A percentile compares a stretch with the other conserved stretches of the same genome.
Evolutionary conservation across 306 rosid genomes (phyloP).

Genomic region (Cotoneaster glaucophyllus): DNA sequence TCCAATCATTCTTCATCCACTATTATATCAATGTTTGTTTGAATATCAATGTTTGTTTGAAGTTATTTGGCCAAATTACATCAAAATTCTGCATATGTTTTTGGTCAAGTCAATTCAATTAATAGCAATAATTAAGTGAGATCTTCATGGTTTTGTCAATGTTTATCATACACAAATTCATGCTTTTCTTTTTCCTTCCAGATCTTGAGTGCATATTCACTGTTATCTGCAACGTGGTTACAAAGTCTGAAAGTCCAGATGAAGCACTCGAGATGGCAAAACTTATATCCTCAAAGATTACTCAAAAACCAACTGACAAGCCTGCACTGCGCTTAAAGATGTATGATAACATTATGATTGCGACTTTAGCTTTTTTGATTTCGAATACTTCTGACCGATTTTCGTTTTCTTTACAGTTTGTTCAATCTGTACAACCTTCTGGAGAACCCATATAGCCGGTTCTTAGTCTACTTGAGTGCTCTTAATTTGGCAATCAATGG

Average conservation of each 20-base stretch:
- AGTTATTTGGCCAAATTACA: background rate
- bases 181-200: constrained; percentile 19
- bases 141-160: background rate
- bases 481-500: constrained; percentile 64
- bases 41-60: background rate
- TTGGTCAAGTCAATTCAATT: background rate
- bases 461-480: constrained; percentile 72
- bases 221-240: constrained; percentile 76
- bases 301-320: constrained; percentile 71
- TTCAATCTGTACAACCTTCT: constrained; percentile 86
- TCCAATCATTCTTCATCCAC: background rate
- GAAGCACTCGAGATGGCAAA: constrained; percentile 73
- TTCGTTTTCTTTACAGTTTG: constrained; percentile 41
- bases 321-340: constrained; percentile 79
- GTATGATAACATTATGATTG: constrained; percentile 30
- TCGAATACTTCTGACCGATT: constrained; percentile 3
- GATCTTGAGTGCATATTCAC: constrained; percentile 85
- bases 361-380: background rate
- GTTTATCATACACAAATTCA: background rate
- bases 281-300: constrained; percentile 54
- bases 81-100: background rate
- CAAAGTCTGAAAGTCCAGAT: constrained; percentile 61
- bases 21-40: background rate
- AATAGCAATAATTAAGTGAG: background rate
- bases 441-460: constrained; percentile 65